Conservation (phyloP, 2,329 filamentous ascomycete species). For the Hypoxylon sp. region DNA sequence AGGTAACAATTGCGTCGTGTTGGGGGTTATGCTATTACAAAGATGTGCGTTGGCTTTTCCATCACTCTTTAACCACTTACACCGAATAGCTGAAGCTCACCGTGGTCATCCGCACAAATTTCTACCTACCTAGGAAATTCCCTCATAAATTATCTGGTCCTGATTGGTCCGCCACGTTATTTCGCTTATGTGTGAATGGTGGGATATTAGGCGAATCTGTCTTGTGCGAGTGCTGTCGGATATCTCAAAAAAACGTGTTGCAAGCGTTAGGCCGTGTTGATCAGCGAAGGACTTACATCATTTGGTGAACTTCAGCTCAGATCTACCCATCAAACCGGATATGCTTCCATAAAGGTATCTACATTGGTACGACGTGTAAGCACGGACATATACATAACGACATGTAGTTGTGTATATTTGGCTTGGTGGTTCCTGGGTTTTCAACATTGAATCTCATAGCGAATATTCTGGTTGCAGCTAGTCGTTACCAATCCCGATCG, state of each 20-base stretch:
- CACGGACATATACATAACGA: background rate
- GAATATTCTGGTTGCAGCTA: constrained; percentile 16
- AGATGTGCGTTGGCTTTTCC: constrained; percentile 3
- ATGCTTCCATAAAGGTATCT: background rate
- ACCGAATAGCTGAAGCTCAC: constrained; percentile 4
- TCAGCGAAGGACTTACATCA: constrained; percentile 39
- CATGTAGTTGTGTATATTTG: background rate
- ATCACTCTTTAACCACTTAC: constrained; percentile 12
- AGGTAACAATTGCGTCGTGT: constrained; percentile 32
- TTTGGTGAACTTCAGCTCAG: constrained; percentile 30
- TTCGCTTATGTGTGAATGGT: background rate
- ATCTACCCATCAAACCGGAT: constrained; percentile 25
- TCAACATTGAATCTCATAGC: background rate
- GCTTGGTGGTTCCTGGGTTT: background rate
- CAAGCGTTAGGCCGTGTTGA: constrained; percentile 21
- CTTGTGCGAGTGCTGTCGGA: background rate
- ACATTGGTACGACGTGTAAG: background rate
- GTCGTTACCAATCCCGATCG: background rate
- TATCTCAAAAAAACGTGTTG: constrained; percentile 18
- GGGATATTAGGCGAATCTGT: background rate
- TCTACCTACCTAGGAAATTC: constrained; percentile 4
- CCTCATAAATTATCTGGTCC: background rate
- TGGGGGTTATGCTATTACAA: constrained; percentile 15
- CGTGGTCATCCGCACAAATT: background rate
- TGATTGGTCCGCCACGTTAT: constrained; percentile 13